Conservation (phyloP, 176 grass and related monocot genomes). For the Raddia distichophylla region DNA sequence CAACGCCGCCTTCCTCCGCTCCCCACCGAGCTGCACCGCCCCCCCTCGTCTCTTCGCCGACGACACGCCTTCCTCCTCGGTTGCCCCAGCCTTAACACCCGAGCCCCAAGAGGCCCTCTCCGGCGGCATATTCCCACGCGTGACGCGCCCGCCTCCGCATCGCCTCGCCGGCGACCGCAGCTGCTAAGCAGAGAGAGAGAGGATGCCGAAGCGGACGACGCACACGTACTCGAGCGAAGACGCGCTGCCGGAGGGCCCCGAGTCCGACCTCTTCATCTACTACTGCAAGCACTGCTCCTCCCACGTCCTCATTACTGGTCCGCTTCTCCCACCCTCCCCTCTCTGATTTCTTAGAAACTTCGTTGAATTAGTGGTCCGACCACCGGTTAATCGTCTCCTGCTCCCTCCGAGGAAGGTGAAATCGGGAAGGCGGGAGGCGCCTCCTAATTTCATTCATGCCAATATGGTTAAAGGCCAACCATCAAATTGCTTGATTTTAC, state of each 20-base stretch:
- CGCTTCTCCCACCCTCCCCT: conserved; percentile 21
- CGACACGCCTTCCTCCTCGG: background rate
- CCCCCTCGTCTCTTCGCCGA: background rate
- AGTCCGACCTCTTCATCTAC: conserved; percentile 97
- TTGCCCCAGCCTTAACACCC: background rate
- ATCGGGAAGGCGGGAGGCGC: no score
- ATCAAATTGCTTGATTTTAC: background rate
- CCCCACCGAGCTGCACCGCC: background rate
- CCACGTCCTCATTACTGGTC: conserved; percentile 93
- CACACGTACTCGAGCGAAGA: conserved; percentile 99
- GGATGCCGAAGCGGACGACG: conserved; percentile 96
- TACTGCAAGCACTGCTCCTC: conserved; percentile 98
- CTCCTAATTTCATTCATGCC: background rate
- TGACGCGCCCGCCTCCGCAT: background rate
- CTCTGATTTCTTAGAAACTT: background rate
- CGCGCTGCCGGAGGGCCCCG: conserved; percentile 81
- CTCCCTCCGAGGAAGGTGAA: no score
- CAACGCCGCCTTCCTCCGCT: background rate
- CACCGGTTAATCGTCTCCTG: no score
- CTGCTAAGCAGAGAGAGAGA: background rate
- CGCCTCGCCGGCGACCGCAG: conserved; percentile 5
- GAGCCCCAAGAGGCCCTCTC: no score
- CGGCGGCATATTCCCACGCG: background rate
- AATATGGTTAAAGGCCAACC: background rate
- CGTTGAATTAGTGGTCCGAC: background rate